Conservation (phyloP, 1,284 basidiomycete species). For the Irpex sp. region DNA sequence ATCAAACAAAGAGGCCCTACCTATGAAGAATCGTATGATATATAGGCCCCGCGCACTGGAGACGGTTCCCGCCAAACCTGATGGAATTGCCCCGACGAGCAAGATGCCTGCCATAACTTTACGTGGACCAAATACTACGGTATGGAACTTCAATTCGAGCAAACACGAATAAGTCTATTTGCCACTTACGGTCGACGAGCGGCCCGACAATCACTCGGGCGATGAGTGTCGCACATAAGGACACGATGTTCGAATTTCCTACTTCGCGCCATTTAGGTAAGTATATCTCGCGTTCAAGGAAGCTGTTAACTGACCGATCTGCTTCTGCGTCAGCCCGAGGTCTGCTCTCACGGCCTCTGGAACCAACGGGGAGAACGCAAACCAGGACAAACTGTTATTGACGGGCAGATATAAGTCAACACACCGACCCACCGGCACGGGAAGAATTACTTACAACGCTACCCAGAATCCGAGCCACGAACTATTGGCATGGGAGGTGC, state of each 20-base stretch:
- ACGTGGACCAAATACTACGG: conserved; percentile 47
- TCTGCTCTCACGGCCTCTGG: conserved; percentile 59
- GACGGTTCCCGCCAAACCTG: conserved; percentile 56
- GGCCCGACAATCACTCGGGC: conserved; percentile 55
- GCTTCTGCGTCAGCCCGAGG: conserved; percentile 43
- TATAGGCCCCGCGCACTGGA: conserved; percentile 43
- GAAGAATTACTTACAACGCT: conserved; percentile 29
- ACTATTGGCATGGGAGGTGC: conserved; percentile 14
- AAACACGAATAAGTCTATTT: too few relatives aligned
- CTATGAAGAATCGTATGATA: conserved; percentile 49
- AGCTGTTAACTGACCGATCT: conserved; percentile 33
- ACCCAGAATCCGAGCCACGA: conserved; percentile 48
- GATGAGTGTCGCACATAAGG: conserved; percentile 50
- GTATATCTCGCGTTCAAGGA: not conserved
- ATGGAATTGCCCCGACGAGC: conserved; percentile 59
- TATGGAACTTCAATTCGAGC: too few relatives aligned
- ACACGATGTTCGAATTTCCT: conserved; percentile 59
- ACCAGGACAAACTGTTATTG: conserved; percentile 50
- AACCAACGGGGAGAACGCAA: conserved; percentile 61
- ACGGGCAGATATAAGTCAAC: conserved; percentile 1
- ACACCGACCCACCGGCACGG: not conserved
- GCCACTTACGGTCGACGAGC: conserved; percentile 46
- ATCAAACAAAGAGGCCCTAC: conserved; percentile 13
- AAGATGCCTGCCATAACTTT: conserved; percentile 60
- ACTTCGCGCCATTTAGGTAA: not conserved